Evolutionary conservation across 2,329 filamentous ascomycete genomes (phyloP), one percentile per base, ranked within the genome.

Genomic region (Fusarium sp.): DNA sequence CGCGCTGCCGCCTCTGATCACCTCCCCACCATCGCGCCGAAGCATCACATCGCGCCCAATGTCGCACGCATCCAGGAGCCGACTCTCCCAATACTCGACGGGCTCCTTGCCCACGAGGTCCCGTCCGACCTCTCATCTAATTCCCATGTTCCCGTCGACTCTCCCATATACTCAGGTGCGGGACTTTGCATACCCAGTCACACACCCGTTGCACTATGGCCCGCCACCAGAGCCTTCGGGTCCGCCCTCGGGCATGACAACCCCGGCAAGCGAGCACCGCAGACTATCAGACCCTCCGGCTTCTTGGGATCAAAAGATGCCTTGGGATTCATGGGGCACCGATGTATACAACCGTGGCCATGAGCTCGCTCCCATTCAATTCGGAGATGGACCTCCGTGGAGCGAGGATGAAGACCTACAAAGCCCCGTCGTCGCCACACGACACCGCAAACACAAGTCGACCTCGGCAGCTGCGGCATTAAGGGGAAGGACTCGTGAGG

Each of bases 321-420:
- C 85, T 37, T 92, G 90, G 89, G 88, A 90, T 50, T 84, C 85
- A 29, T 91, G 89, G 88, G 80, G 83, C 65, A 75, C 87, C 79
- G 83, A 89, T 76, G 82, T 88, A 37, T 88, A 90, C 72, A 88
- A 87, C 74, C 92, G 89, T 64, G 90, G 88, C 27, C 89, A 94
- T 76, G 93, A 95, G 79, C 87, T 97, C 18, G 92, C 94, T 11
- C 93, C 94, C 22, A 95, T 97, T 80, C 91, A 94, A 58, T 96
- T 97, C 78, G 94, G 91, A 5, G 95, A 97, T 80, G 95, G 95
- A 0, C 95, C 95, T 24, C 96, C 95, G 3, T 98, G 95, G 85
- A 97, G 95, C 82, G 95, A 98, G 84, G 95, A 98, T 79, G 95
- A 98, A 78, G 97, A 98, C 82, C 88, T 98, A 50, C 94, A 97